A percentile compares a stretch with the other conserved stretches of the same genome.
Conservation (phyloP, 257 asterid genomes). For the Lithospermum erythrorhizon region DNA sequence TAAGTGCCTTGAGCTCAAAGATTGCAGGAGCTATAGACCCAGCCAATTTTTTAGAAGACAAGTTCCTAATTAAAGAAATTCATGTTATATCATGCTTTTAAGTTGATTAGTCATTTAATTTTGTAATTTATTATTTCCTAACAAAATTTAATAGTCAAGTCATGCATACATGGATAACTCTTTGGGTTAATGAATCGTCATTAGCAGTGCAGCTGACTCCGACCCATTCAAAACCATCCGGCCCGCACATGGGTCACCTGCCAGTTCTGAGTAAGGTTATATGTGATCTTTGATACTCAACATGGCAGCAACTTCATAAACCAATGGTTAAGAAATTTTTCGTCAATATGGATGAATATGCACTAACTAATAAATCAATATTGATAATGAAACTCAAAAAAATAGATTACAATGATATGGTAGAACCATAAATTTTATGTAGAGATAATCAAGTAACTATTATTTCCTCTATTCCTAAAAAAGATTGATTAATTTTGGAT, state of each 20-base stretch:
- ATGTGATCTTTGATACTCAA: slow-evolving; percentile 2
- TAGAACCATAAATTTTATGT: no score
- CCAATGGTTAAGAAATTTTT: background rate
- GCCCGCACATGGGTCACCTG: slow-evolving; percentile 25
- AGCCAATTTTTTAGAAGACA: slow-evolving; percentile 7
- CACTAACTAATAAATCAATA: no score
- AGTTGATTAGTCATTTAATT: no score
- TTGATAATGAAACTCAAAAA: no score
- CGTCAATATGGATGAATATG: no score
- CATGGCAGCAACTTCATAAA: slow-evolving; percentile 7
- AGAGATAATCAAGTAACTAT: no score
- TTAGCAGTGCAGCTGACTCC: slow-evolving; percentile 12
- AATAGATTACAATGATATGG: no score
- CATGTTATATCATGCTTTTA: no score
- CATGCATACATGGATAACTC: slow-evolving; percentile 10
- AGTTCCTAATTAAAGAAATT: slow-evolving; percentile 4
- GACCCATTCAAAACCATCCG: slow-evolving; percentile 6
- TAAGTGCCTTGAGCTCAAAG: slow-evolving; percentile 3
- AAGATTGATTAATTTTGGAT: no score
- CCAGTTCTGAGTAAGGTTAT: slow-evolving; percentile 13
- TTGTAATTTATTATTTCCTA: no score
- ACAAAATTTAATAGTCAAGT: no score
- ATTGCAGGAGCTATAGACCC: slow-evolving; percentile 6
- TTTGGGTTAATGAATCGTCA: background rate
- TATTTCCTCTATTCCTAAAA: no score